Base-by-base conservation (phyloP, 2,329 filamentous ascomycete species). In the Hymenoscyphus fraxineus region DNA sequence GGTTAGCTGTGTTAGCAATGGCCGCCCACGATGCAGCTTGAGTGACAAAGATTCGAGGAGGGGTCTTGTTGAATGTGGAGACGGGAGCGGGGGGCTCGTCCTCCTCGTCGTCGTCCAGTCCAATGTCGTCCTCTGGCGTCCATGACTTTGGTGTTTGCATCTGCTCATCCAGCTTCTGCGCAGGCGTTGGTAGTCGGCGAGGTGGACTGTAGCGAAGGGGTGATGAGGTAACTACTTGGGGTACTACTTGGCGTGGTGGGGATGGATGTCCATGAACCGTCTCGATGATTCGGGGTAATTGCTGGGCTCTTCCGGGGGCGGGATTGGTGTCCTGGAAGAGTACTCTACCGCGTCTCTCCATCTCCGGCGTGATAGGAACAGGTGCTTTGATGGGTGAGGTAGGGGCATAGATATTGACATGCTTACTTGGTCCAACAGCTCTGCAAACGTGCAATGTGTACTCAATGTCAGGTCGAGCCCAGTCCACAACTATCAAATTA, bases 21-120 rank as follows among this genome's bases (percentile, higher is more conserved):
- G 65, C 69, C 15, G 72, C 72, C 72, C 72, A 74, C 13, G 72
- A 71, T 15, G 59, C 60, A 39, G 35, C 47, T 31, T 64, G 27
- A 2, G 56, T 55, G 27, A 47, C 44, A 7, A 56, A 47, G 9
- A n/a, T 22, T 4, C 59, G 54, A 32, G 59, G 41, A 32, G 55
- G 44, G 47, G 40, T 31, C 19, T 59, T 62, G 55, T 32, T 35
- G 27, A 38, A 13, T 13, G 55, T 38, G 7, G 55, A 57, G 35
- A 22, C 27, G 27, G 15, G 27, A 27, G 27, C 12, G n/a, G 55
- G 47, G 47, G 19, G 22, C 6, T 19, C 19, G 22, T 12, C 19
- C 19, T 54, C 47, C 4, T 54, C 47, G 10, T 54, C 47, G 10
- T 19, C 47, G n/a, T 27, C 47, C 19, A 35, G 35, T 7, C 35